Percentiles rank a stretch among this genome's conserved stretches.
These are phyloP conservation scores for Onygenales sp. DNA, from an alignment of 2,329 filamentous ascomycete species.

Conservation along the genomic window DNA sequence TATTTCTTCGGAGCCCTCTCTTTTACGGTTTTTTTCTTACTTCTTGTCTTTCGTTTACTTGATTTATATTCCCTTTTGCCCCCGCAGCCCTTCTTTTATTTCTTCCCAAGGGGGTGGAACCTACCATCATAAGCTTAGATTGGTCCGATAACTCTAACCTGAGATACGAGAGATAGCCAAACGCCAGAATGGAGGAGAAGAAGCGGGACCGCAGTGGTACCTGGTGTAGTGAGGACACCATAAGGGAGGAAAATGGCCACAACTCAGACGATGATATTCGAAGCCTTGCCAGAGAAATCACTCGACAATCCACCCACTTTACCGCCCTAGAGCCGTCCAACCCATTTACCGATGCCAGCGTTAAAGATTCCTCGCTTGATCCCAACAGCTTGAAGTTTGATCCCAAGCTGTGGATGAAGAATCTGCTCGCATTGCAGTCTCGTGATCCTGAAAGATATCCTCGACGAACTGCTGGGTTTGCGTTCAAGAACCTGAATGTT, in stretches of 20 bases:
- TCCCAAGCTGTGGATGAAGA: conserved; percentile 36
- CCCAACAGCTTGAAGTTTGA: conserved; percentile 36
- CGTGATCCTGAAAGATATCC: conserved; percentile 26
- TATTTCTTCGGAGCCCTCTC: background rate
- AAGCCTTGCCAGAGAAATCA: conserved; percentile 1
- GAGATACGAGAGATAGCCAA: background rate
- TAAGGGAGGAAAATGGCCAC: background rate
- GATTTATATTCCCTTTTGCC: background rate
- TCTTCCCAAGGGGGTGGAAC: background rate
- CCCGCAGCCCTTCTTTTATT: background rate
- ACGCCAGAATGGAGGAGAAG: background rate
- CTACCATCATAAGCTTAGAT: background rate
- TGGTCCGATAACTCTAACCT: background rate
- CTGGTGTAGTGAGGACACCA: background rate
- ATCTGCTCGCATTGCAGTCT: conserved; percentile 33
- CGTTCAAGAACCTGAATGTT: conserved; percentile 29
- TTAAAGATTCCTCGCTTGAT: conserved; percentile 30
- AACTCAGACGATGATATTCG: background rate
- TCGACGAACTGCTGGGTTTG: conserved; percentile 26
- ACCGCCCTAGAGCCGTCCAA: conserved; percentile 15
- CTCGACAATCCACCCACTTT: conserved; percentile 2
- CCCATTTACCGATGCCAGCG: conserved; percentile 22
- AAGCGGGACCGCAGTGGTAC: background rate
- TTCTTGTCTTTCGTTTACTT: conserved; percentile 7
- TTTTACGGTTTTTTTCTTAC: background rate